phyloP scores from a whole-genome alignment of 176 grass and related monocot species.

The Leersia perrieri region DNA sequence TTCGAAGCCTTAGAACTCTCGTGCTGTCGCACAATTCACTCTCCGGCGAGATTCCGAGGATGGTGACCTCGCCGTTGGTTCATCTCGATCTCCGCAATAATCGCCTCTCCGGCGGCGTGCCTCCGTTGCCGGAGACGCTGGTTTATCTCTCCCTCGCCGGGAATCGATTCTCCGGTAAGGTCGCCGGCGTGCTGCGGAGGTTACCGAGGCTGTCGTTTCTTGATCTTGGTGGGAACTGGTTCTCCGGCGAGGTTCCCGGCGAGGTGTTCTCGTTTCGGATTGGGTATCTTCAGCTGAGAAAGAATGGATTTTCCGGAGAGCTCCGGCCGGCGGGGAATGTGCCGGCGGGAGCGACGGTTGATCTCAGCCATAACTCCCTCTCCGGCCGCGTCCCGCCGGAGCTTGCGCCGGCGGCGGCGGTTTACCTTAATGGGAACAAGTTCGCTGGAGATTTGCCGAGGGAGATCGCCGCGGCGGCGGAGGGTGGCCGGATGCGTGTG shows the following conservation, averaged over 20 bases:
- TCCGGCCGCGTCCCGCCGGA: constrained; percentile 55
- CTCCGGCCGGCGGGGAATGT: constrained; percentile 42
- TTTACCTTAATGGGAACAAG: constrained; percentile 75
- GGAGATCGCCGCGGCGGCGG: constrained; percentile 49
- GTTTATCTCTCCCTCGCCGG: constrained; percentile 64
- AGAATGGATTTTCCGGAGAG: constrained; percentile 66
- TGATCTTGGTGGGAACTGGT: constrained; percentile 69
- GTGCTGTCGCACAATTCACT: constrained; percentile 66
- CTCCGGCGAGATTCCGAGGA: constrained; percentile 27
- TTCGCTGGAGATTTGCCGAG: constrained; percentile 50
- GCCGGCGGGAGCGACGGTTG: constrained; percentile 51
- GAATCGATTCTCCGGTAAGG: constrained; percentile 64
- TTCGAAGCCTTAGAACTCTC: constrained; percentile 44
- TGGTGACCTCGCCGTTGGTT: constrained; percentile 36
- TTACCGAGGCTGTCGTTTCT: constrained; percentile 53
- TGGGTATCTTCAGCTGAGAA: constrained; percentile 59
- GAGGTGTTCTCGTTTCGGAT: constrained; percentile 59
- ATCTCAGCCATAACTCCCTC: constrained; percentile 80
- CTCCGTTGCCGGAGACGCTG: constrained; percentile 51
- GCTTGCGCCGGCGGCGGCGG: constrained; percentile 41
- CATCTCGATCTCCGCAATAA: constrained; percentile 73
- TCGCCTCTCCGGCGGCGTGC: constrained; percentile 40
- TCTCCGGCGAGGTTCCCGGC: constrained; percentile 59
- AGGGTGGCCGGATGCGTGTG: constrained; percentile 58
- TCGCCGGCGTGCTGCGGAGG: constrained; percentile 33